These are phyloP conservation scores for Picea glauca DNA, from an alignment of 75 land plant species.

Conservation along the genomic window DNA sequence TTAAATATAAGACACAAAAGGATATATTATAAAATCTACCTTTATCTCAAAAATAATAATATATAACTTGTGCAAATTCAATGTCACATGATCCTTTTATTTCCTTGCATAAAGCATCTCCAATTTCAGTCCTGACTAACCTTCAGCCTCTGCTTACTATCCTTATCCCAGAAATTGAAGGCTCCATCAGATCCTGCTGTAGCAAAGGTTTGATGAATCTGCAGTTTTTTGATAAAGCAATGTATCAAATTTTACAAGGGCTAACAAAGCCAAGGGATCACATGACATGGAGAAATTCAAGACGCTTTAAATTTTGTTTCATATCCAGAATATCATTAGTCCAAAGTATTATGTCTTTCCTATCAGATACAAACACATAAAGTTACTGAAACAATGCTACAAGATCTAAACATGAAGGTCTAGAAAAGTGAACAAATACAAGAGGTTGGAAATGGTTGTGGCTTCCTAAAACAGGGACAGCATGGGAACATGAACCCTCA, in stretches of 20 bases:
- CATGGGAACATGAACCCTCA: too few species aligned
- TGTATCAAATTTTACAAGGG: neutral
- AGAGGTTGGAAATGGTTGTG: too few species aligned
- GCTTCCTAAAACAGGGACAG: too few species aligned
- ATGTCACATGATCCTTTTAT: neutral
- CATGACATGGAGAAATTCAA: neutral
- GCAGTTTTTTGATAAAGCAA: conserved; percentile 10
- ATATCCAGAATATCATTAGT: neutral
- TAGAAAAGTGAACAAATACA: too few species aligned
- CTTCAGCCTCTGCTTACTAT: conserved; percentile 98
- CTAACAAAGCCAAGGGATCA: neutral
- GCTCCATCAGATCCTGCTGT: conserved; percentile 98
- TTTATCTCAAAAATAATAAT: neutral
- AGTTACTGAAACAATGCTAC: too few species aligned
- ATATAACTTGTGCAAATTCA: neutral
- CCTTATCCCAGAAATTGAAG: conserved; percentile 97
- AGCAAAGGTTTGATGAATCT: conserved; percentile 93
- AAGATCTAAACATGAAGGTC: too few species aligned
- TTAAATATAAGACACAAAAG: neutral
- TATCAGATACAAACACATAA: too few species aligned
- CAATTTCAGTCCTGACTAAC: conserved; percentile 21
- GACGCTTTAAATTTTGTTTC: neutral
- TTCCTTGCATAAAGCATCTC: neutral
- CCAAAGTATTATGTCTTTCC: neutral
- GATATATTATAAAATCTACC: neutral